Evolutionary conservation across 345 rosid genomes (phyloP), one percentile per base, ranked within the genome.

Genomic region (Populus nigra): DNA sequence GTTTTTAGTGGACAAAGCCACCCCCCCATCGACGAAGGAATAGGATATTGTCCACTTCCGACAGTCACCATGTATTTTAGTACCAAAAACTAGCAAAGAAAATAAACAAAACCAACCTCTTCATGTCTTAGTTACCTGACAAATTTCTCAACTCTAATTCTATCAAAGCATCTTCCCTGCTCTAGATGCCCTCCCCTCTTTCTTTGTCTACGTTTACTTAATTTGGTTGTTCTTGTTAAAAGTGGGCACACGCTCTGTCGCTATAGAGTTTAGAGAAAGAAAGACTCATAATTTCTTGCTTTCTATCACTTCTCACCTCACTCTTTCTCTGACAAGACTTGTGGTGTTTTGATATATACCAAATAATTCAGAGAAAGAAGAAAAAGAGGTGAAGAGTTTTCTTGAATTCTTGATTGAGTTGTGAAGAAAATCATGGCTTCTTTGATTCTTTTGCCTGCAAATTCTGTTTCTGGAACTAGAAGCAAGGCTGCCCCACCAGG

Each of bases 361-460:
- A 22, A 53, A 22, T 31, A 33, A 33, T 66, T 17, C 69, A 36
- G 22, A 67, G 35, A 36, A 38, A 68, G 49, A 29, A 75, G 35
- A 10, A 35, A 16, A 36, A 53, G 11, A 53, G 27, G 77, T n/a
- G 47, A 7, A 43, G 50, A 13, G 4, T 17, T 20, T 45, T 76
- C 23, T 53, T 38, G 73, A 25, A 16, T 62, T 27, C 55, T 43
- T 27, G 53, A 43, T 25, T 43, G 72, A 4, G 35, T 1, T 41
- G 53, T 23, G 45, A 39, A 69, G 33, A 39, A 7, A 8, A 69
- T 25, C 31, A 92, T 92, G 98, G 97, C 90, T 88, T 90, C 94
- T 84, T 87, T 92, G 7, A 74, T 90, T 80, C 85, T 87, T 57
- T 90, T 89, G 82, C 91, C 97, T 73, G 87, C 93, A 36, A 80